Conservation (phyloP, 2,329 filamentous ascomycete genomes). For the Cyphellophora europaea region DNA sequence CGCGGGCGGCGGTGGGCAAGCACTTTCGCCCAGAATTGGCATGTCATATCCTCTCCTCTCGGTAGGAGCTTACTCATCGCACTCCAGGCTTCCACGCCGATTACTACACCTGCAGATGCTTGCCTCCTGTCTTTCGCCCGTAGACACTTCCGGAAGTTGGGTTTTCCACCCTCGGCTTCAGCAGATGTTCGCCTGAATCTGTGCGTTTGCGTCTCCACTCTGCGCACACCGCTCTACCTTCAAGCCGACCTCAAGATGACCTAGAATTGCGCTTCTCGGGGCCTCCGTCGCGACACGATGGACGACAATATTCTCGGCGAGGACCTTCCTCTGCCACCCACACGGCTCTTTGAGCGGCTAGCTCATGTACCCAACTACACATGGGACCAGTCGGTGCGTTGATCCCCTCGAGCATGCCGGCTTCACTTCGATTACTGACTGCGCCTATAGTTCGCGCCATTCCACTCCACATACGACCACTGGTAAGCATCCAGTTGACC, state of each 20-base stretch:
- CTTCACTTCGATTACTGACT: slow-evolving; percentile 2
- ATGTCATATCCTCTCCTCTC: too few relatives aligned
- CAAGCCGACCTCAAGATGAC: slow-evolving; percentile 2
- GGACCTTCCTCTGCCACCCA: slow-evolving; percentile 47
- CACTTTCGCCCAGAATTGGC: too few relatives aligned
- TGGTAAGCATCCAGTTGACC: slow-evolving; percentile 45
- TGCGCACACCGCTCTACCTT: too few relatives aligned
- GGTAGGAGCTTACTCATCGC: too few relatives aligned
- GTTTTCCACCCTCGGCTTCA: too few relatives aligned
- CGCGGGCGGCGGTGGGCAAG: too few relatives aligned
- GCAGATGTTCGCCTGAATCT: too few relatives aligned
- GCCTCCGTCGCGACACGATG: slow-evolving; percentile 9
- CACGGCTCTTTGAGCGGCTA: slow-evolving; percentile 62
- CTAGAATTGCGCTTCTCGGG: background rate
- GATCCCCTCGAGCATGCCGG: slow-evolving; percentile 1
- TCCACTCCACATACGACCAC: slow-evolving; percentile 67
- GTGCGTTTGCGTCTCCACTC: too few relatives aligned
- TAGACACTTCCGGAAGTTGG: too few relatives aligned
- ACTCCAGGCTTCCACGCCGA: too few relatives aligned
- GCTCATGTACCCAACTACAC: slow-evolving; percentile 64
- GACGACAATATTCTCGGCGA: slow-evolving; percentile 29
- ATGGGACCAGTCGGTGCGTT: slow-evolving; percentile 56
- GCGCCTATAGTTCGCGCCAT: slow-evolving; percentile 23
- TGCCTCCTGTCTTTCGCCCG: too few relatives aligned
- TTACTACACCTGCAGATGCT: too few relatives aligned